These are phyloP conservation scores for Cnidoscolus chayamansa DNA, from an alignment of 441 rosid species.

Conservation along the genomic window DNA sequence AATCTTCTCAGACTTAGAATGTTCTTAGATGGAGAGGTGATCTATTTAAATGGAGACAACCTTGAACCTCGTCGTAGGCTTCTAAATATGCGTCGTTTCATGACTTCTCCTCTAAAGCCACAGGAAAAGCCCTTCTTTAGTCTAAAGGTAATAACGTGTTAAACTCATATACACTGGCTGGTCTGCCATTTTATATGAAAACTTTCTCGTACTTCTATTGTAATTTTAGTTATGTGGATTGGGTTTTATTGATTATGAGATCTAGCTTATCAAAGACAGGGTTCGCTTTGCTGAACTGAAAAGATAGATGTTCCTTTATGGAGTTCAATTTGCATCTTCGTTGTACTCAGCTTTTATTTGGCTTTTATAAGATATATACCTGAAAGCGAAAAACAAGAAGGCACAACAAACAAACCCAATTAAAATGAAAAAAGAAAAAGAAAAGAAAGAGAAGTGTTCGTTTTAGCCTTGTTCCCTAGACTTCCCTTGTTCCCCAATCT, in stretches of 20 bases:
- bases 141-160: slow-evolving; percentile 52
- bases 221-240: not conserved
- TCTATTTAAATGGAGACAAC: slow-evolving; percentile 39
- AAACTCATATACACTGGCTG: not conserved
- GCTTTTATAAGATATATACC: not conserved
- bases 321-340: slow-evolving; percentile 1
- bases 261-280: not conserved
- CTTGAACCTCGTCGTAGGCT: slow-evolving; percentile 54
- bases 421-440: not conserved
- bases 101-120: slow-evolving; percentile 49
- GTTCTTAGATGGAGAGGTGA: slow-evolving; percentile 72
- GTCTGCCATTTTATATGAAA: slow-evolving; percentile 1
- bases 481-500: not conserved
- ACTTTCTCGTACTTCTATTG: not conserved
- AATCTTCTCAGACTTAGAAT: slow-evolving; percentile 70
- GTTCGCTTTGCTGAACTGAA: not conserved
- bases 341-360: not conserved
- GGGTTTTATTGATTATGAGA: not conserved
- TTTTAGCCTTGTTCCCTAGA: not conserved
- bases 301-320: not conserved
- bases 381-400: not conserved
- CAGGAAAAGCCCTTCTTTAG: slow-evolving; percentile 53
- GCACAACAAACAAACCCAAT: not conserved
- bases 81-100: slow-evolving; percentile 50
- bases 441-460: not conserved